A percentile compares a stretch with the other conserved stretches of the same genome.
Evolutionary conservation across 768 basidiomycete species (phyloP).

Genomic region (Lentinus brumalis): DNA sequence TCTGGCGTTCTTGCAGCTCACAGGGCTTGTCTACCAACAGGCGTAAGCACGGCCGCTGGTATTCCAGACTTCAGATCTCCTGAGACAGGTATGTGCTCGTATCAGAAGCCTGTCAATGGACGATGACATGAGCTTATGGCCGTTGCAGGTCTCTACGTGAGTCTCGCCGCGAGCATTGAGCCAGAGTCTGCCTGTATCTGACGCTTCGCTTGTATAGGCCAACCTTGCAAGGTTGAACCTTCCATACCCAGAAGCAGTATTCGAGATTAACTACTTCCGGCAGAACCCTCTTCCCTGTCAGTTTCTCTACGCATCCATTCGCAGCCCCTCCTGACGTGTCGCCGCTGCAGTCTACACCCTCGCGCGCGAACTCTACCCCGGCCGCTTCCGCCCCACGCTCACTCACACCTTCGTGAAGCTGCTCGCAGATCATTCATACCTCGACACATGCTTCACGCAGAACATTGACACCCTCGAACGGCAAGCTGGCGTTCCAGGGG

Average conservation of each 20-base stretch:
- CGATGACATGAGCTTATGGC: neutral
- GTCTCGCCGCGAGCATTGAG: neutral
- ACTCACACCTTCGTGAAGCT: constrained; percentile 91
- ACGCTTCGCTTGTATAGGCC: constrained; percentile 47
- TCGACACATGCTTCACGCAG: constrained; percentile 84
- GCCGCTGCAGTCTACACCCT: constrained; percentile 72
- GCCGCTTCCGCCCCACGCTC: constrained; percentile 82
- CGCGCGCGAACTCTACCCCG: constrained; percentile 92
- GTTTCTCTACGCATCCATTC: constrained; percentile 23
- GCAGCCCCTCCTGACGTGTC: neutral
- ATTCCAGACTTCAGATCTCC: constrained; percentile 59
- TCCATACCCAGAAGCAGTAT: constrained; percentile 95
- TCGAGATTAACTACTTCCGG: constrained; percentile 87
- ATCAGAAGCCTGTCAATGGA: constrained; percentile 13
- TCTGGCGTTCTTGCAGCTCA: neutral
- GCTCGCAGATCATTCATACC: constrained; percentile 64
- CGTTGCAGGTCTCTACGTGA: constrained; percentile 26
- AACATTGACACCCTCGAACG: constrained; percentile 94
- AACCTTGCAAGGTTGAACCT: constrained; percentile 76
- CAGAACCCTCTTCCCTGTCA: constrained; percentile 78
- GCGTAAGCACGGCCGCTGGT: constrained; percentile 45
- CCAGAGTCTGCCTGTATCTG: neutral
- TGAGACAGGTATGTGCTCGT: constrained; percentile 32
- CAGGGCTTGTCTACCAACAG: constrained; percentile 13
- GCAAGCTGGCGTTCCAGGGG: constrained; percentile 71